A percentile compares a stretch with the other conserved stretches of the same genome.
Evolutionary conservation across 208 protist species (phyloP).

Genomic region (Leishmania tarentolae): DNA sequence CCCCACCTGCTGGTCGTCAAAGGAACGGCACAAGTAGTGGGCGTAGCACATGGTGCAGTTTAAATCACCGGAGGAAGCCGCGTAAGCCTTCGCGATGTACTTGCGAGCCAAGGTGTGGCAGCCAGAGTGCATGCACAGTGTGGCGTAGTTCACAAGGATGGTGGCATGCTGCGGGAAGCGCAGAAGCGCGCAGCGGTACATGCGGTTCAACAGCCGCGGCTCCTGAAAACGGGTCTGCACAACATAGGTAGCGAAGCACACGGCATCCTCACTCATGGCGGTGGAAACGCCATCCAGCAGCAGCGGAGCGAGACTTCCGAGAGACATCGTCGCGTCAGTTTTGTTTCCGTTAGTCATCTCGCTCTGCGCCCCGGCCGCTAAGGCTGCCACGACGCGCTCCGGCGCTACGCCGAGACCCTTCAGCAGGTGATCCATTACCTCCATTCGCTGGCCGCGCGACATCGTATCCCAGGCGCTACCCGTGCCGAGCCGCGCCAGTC

Average conservation of each 20-base stretch:
- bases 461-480: conserved; percentile 56
- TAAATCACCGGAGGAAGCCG: conserved; percentile 51
- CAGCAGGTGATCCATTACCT: conserved; percentile 68
- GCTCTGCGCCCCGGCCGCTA: conserved; percentile 9
- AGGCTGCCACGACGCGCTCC: conserved; percentile 18
- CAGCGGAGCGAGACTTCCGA: conserved; percentile 35
- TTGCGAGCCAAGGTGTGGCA: conserved; percentile 60
- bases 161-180: conserved; percentile 61
- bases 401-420: conserved; percentile 40
- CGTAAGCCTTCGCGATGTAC: conserved; percentile 68
- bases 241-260: conserved; percentile 66
- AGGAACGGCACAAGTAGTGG: conserved; percentile 62
- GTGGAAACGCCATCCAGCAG: conserved; percentile 58
- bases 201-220: conserved; percentile 59
- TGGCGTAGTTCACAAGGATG: conserved; percentile 81
- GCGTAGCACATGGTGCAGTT: conserved; percentile 72
- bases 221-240: conserved; percentile 68
- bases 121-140: conserved; percentile 66
- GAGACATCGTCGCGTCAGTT: background rate
- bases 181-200: conserved; percentile 59
- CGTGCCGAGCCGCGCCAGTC: conserved; percentile 45
- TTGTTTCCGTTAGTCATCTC: background rate
- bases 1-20: conserved; percentile 41
- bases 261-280: conserved; percentile 61
- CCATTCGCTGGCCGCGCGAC: conserved; percentile 29